Percentiles rank a stretch among this genome's conserved stretches.
Conservation (phyloP, 371 early-diverging fungal species). For the Choanephora cucurbitarum region DNA sequence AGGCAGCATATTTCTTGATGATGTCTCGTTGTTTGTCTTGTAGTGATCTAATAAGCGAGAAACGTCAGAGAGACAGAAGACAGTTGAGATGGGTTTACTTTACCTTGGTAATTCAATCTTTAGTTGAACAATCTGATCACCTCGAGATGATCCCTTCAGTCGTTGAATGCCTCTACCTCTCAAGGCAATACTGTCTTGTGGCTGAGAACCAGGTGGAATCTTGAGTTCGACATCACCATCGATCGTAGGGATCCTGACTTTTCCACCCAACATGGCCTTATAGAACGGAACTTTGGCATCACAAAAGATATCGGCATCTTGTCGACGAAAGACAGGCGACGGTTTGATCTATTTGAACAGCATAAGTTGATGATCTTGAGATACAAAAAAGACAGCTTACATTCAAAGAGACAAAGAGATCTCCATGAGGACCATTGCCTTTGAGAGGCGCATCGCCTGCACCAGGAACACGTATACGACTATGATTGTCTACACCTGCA, state of each 20-base stretch:
- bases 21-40: conserved; percentile 36
- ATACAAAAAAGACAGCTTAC: too few relatives aligned
- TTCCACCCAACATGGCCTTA: conserved; percentile 86
- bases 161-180: conserved; percentile 74
- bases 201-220: conserved; percentile 84
- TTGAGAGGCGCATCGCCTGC: conserved; percentile 82
- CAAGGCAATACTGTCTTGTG: conserved; percentile 78
- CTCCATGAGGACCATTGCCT: conserved; percentile 75
- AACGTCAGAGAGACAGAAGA: too few relatives aligned
- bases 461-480: conserved; percentile 66
- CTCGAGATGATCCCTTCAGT: conserved; percentile 56
- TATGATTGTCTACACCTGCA: conserved; percentile 58
- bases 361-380: not conserved
- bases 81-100: too few relatives aligned
- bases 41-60: conserved; percentile 16
- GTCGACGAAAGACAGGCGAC: conserved; percentile 75
- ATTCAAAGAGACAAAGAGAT: conserved; percentile 74
- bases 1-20: conserved; percentile 32
- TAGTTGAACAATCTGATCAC: conserved; percentile 87
- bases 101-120: conserved; percentile 71
- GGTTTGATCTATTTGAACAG: conserved; percentile 36
- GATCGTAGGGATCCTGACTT: conserved; percentile 82
- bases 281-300: conserved; percentile 78
- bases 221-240: conserved; percentile 92
- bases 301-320: conserved; percentile 75